Percentiles rank a stretch among this genome's conserved stretches.
These are phyloP conservation scores for Physcomitrellopsis africana DNA, from an alignment of 225 moss, liverwort and hornwort species.

Conservation along the genomic window DNA sequence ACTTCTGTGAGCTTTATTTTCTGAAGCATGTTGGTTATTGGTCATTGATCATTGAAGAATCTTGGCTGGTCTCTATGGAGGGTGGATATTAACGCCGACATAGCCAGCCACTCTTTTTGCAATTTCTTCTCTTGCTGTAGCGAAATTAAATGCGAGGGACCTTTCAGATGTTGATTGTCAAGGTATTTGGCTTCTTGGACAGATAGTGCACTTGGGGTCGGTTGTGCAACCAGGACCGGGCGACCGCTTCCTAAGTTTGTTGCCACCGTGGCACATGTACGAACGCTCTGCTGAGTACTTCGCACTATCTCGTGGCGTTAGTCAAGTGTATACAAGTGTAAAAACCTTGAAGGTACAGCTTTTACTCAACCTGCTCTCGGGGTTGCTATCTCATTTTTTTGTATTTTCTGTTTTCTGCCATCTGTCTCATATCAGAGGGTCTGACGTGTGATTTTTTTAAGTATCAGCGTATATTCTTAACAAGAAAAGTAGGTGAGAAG, in stretches of 20 bases:
- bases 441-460: too few relatives aligned
- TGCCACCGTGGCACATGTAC: slow-evolving; percentile 93
- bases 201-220: slow-evolving; percentile 52
- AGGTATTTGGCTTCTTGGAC: slow-evolving; percentile 21
- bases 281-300: slow-evolving; percentile 90
- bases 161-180: slow-evolving; percentile 6
- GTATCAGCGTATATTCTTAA: too few relatives aligned
- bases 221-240: slow-evolving; percentile 62
- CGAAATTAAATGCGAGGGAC: background rate
- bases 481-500: background rate
- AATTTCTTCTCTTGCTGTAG: slow-evolving; percentile 4
- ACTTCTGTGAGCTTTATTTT: background rate
- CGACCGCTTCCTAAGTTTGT: slow-evolving; percentile 63
- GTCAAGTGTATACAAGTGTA: slow-evolving; percentile 74
- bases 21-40: background rate
- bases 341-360: slow-evolving; percentile 65
- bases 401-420: background rate
- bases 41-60: background rate
- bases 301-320: slow-evolving; percentile 64
- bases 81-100: background rate
- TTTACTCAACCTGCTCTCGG: background rate
- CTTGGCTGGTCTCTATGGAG: background rate
- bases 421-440: background rate
- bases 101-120: slow-evolving; percentile 7
- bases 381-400: background rate